These are phyloP conservation scores for Gossypioides kirkii DNA, from an alignment of 345 rosid genomes.

Conservation along the genomic window DNA sequence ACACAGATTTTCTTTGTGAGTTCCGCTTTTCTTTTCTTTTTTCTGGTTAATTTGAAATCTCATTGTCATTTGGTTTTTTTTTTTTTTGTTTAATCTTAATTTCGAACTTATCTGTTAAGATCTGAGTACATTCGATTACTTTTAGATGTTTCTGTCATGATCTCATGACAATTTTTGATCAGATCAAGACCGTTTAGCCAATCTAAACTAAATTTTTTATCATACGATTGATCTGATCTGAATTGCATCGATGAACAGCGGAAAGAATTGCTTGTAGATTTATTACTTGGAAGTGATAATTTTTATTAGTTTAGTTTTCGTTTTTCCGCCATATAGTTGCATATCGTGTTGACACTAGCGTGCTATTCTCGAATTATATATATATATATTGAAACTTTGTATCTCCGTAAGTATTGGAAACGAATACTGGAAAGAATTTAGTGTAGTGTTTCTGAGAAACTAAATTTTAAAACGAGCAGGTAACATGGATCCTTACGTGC, in stretches of 20 bases:
- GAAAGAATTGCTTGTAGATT: not conserved
- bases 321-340: not conserved
- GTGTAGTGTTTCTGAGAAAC: not conserved
- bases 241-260: not conserved
- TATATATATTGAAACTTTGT: too few species aligned
- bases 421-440: not conserved
- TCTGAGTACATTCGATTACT: slow-evolving; percentile 2
- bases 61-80: not conserved
- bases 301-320: not conserved
- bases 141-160: not conserved
- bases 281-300: not conserved
- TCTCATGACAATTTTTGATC: not conserved
- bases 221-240: not conserved
- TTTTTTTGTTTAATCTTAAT: not conserved
- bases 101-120: not conserved
- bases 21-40: not conserved
- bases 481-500: slow-evolving; percentile 66
- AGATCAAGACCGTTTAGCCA: not conserved
- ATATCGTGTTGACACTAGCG: not conserved
- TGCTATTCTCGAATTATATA: too few species aligned
- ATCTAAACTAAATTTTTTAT: not conserved
- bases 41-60: not conserved
- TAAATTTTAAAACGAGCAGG: slow-evolving; percentile 27
- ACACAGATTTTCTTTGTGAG: slow-evolving; percentile 53
- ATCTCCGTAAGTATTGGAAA: not conserved